Evolutionary conservation across 768 basidiomycete species (phyloP).

Genomic region (Mycena capillaripes): DNA sequence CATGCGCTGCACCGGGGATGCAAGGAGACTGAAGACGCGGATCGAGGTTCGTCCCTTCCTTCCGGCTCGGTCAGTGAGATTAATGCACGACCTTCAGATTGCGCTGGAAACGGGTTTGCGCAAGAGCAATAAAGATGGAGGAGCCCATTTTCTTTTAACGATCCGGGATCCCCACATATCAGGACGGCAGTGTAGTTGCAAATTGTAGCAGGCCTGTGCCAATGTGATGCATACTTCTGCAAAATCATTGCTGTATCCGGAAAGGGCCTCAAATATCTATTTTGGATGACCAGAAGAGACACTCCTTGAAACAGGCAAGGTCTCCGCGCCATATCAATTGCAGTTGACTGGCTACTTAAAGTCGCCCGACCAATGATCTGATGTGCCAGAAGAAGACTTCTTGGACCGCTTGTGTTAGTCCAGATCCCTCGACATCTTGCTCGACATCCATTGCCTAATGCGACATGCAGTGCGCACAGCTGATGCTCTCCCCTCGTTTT

Average conservation of each 20-base stretch:
- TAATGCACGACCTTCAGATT: neutral
- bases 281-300: neutral
- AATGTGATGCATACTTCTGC: neutral
- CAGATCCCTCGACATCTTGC: neutral
- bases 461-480: conserved; percentile 9
- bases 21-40: neutral
- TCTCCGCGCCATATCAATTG: neutral
- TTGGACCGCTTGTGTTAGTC: conserved; percentile 5
- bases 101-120: conserved; percentile 2
- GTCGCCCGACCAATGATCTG: neutral
- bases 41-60: conserved; percentile 4
- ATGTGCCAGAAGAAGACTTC: neutral
- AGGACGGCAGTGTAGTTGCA: neutral
- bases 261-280: neutral
- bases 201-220: neutral
- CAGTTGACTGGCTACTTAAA: neutral
- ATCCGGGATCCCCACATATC: neutral
- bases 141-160: neutral
- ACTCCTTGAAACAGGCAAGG: neutral
- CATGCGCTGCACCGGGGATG: conserved; percentile 11
- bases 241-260: neutral
- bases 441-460: no score
- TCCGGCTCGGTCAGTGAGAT: neutral
- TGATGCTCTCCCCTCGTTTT: neutral
- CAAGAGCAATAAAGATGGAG: neutral